A percentile compares a stretch with the other conserved stretches of the same genome.
phyloP scores from a whole-genome alignment of 2,329 filamentous ascomycete genomes.

The Penicillium griseofulvum region DNA sequence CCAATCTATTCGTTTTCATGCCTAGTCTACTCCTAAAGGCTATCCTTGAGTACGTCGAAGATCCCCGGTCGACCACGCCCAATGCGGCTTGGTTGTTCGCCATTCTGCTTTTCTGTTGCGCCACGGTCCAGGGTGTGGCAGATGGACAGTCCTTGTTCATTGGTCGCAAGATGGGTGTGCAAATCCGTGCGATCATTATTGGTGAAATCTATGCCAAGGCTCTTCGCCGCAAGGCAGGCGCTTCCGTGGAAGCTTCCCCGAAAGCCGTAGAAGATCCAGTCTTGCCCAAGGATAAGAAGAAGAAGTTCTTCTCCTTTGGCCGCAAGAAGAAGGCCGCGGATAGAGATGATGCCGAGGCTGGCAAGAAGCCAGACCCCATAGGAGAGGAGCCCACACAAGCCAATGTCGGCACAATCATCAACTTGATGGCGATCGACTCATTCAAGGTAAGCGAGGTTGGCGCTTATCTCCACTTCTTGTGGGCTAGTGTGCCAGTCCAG shows the following conservation, averaged over 20 bases:
- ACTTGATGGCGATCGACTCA: slow-evolving; percentile 98
- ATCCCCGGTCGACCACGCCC: slow-evolving; percentile 68
- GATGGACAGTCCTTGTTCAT: slow-evolving; percentile 90
- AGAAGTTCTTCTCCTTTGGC: slow-evolving; percentile 55
- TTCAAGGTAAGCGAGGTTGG: slow-evolving; percentile 97
- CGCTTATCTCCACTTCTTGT: slow-evolving; percentile 93
- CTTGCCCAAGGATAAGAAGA: slow-evolving; percentile 41
- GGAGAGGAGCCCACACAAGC: slow-evolving; percentile 64
- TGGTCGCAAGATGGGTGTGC: slow-evolving; percentile 89
- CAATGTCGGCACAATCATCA: slow-evolving; percentile 97
- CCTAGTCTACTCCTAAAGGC: slow-evolving; percentile 87
- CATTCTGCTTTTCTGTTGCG: slow-evolving; percentile 80
- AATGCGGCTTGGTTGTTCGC: slow-evolving; percentile 97
- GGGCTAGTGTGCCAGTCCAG: slow-evolving; percentile 86
- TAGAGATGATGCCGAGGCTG: slow-evolving; percentile 27
- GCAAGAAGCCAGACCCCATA: slow-evolving; percentile 14
- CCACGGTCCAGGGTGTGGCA: slow-evolving; percentile 74
- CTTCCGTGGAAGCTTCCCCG: slow-evolving; percentile 70
- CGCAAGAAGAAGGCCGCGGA: slow-evolving; percentile 51
- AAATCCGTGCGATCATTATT: slow-evolving; percentile 88
- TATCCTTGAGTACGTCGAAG: slow-evolving; percentile 92
- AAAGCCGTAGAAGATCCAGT: slow-evolving; percentile 54
- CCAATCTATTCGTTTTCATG: slow-evolving; percentile 81
- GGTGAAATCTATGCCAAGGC: slow-evolving; percentile 98
- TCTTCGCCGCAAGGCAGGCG: slow-evolving; percentile 81